phyloP scores from a whole-genome alignment of 108 stramenopile genomes.

The Fragilaria crotonensis region DNA sequence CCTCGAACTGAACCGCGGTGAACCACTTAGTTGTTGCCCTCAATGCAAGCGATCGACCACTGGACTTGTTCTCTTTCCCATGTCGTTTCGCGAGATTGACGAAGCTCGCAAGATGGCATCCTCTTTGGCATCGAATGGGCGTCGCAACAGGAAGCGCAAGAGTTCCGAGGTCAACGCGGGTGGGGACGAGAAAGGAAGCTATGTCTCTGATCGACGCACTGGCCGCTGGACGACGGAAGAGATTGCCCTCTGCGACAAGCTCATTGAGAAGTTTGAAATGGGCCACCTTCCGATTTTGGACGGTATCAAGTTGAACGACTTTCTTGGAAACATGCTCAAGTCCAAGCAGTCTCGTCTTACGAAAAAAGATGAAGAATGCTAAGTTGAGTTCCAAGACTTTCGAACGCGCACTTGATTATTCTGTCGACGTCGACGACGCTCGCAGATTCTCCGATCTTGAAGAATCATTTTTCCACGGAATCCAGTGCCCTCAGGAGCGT shows the following conservation, averaged over 20 bases:
- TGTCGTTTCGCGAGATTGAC: slow-evolving; percentile 80
- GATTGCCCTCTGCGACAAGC: slow-evolving; percentile 68
- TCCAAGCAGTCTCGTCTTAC: slow-evolving; percentile 80
- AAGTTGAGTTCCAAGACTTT: slow-evolving; percentile 63
- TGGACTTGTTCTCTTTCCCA: slow-evolving; percentile 62
- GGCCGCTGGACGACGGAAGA: slow-evolving; percentile 83
- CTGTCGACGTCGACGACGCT: slow-evolving; percentile 42
- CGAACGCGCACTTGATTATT: slow-evolving; percentile 24
- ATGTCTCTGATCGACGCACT: slow-evolving; percentile 47
- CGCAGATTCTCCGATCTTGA: slow-evolving; percentile 61
- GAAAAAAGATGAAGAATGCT: slow-evolving; percentile 90
- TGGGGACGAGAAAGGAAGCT: slow-evolving; percentile 13
- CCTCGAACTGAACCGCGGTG: slow-evolving; percentile 13
- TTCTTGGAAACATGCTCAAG: slow-evolving; percentile 71
- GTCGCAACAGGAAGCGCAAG: slow-evolving; percentile 39
- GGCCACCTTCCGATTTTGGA: slow-evolving; percentile 66
- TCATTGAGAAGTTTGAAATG: slow-evolving; percentile 62
- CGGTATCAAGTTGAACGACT: slow-evolving; percentile 78
- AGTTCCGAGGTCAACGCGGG: slow-evolving; percentile 22
- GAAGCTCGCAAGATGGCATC: slow-evolving; percentile 42
- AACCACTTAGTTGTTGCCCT: slow-evolving; percentile 22
- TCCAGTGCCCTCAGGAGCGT: slow-evolving; percentile 47
- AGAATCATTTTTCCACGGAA: slow-evolving; percentile 55
- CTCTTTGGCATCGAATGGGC: slow-evolving; percentile 9
- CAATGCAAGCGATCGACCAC: slow-evolving; percentile 19